Percentiles rank a stretch among this genome's conserved stretches.
These are phyloP conservation scores for Pelagomonas calceolata DNA, from an alignment of 108 stramenopile species.

Conservation along the genomic window DNA sequence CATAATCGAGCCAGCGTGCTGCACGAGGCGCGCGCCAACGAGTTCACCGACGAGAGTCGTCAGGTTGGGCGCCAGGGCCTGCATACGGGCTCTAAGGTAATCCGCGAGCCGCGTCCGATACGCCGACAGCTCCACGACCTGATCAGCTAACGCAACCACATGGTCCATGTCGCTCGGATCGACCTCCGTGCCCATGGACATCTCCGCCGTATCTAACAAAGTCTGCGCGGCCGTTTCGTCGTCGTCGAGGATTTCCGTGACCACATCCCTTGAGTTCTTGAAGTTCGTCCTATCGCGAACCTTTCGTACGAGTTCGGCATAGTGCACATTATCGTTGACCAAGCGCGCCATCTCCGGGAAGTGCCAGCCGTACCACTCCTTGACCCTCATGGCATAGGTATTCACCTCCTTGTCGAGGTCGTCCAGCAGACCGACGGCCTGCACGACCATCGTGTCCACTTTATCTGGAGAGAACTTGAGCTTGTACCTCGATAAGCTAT, in stretches of 20 bases:
- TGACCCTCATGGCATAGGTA: slow-evolving; percentile 99
- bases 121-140: slow-evolving; percentile 91
- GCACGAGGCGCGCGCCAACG: slow-evolving; percentile 95
- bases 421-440: slow-evolving; percentile 98
- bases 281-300: slow-evolving; percentile 35
- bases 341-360: slow-evolving; percentile 76
- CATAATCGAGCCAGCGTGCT: slow-evolving; percentile 95
- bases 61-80: slow-evolving; percentile 99
- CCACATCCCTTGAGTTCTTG: slow-evolving; percentile 69
- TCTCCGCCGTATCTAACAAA: slow-evolving; percentile 96
- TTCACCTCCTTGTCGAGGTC: slow-evolving; percentile 99
- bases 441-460: slow-evolving; percentile 99
- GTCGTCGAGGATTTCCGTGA: slow-evolving; percentile 67
- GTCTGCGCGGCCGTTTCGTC: slow-evolving; percentile 44
- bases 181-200: slow-evolving; percentile 98
- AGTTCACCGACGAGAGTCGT: slow-evolving; percentile 96
- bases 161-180: slow-evolving; percentile 83
- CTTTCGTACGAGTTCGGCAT: slow-evolving; percentile 78
- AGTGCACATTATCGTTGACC: slow-evolving; percentile 91
- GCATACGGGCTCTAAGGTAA: slow-evolving; percentile 98
- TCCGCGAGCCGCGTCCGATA: slow-evolving; percentile 95
- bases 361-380: slow-evolving; percentile 99
- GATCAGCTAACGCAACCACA: slow-evolving; percentile 81
- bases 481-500: slow-evolving; percentile 94
- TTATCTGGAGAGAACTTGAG: slow-evolving; percentile 99